These are phyloP conservation scores for Apiotrichum domesticum DNA, from an alignment of 1,284 basidiomycete genomes.

Conservation along the genomic window DNA sequence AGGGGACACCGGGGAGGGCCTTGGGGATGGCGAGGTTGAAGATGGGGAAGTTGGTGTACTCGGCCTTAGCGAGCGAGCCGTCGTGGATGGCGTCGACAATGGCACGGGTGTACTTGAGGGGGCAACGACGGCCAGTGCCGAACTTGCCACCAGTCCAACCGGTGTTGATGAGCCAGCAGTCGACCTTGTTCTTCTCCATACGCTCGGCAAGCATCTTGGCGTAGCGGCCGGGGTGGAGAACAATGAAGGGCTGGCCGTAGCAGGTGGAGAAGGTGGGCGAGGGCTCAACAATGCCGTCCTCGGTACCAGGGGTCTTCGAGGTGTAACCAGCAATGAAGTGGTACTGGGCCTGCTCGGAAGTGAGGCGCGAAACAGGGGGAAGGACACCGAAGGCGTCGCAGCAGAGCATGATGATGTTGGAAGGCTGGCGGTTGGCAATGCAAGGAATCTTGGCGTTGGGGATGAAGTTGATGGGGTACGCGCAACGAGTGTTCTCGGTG, in stretches of 20 bases:
- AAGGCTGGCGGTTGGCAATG: conserved; percentile 70
- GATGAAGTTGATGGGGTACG: conserved; percentile 96
- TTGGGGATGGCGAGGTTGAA: conserved; percentile 81
- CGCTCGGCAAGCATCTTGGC: conserved; percentile 94
- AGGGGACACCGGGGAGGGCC: conserved; percentile 70
- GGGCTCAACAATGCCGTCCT: conserved; percentile 95
- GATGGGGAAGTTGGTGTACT: conserved; percentile 74
- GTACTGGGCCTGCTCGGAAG: conserved; percentile 93
- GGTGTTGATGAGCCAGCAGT: conserved; percentile 99
- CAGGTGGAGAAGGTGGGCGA: conserved; percentile 99
- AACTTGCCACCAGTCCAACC: conserved; percentile 97
- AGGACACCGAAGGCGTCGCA: conserved; percentile 98
- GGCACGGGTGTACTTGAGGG: conserved; percentile 88
- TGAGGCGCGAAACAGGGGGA: conserved; percentile 88
- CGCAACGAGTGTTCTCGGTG: conserved; percentile 98
- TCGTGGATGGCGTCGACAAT: conserved; percentile 98
- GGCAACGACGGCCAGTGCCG: conserved; percentile 83
- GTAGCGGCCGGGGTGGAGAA: conserved; percentile 91
- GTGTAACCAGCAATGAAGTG: conserved; percentile 97
- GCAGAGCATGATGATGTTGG: conserved; percentile 92
- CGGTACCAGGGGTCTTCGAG: conserved; percentile 81
- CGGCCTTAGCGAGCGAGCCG: conserved; percentile 76
- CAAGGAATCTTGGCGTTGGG: conserved; percentile 93
- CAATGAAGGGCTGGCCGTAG: conserved; percentile 98
- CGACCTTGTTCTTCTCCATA: conserved; percentile 83